These are phyloP conservation scores for Parasitella parasitica DNA, from an alignment of 371 early-diverging fungal species.

Conservation along the genomic window DNA sequence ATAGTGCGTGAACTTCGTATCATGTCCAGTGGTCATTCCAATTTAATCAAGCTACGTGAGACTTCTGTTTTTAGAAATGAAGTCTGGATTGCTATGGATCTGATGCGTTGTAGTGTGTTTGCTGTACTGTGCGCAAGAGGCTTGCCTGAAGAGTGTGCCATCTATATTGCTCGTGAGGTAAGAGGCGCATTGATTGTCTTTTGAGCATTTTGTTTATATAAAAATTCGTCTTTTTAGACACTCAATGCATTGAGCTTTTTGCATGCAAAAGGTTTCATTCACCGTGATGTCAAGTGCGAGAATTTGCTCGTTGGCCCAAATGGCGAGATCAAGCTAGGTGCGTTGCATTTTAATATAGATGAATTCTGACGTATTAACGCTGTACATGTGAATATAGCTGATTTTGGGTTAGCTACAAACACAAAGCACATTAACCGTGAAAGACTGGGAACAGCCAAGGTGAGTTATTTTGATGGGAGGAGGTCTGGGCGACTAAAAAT, in stretches of 20 bases:
- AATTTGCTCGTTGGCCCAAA: slow-evolving; percentile 42
- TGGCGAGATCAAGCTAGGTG: slow-evolving; percentile 48
- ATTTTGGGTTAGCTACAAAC: slow-evolving; percentile 49
- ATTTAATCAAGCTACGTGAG: slow-evolving; percentile 44
- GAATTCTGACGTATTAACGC: not conserved
- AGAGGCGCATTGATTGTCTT: not conserved
- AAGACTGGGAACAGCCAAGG: slow-evolving; percentile 51
- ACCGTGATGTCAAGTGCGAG: slow-evolving; percentile 55
- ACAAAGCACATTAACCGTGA: slow-evolving; percentile 35
- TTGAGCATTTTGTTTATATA: not conserved
- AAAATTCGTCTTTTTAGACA: slow-evolving; percentile 10
- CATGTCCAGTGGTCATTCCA: slow-evolving; percentile 45
- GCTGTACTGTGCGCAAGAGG: slow-evolving; percentile 39
- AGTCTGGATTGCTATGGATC: slow-evolving; percentile 55
- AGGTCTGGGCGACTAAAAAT: not conserved
- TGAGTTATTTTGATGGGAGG: not conserved
- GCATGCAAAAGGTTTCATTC: slow-evolving; percentile 46
- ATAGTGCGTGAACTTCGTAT: slow-evolving; percentile 48
- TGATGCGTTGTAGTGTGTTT: slow-evolving; percentile 51
- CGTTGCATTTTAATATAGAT: not conserved
- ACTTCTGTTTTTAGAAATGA: slow-evolving; percentile 36
- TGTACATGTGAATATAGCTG: too few species aligned
- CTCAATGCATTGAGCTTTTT: slow-evolving; percentile 42
- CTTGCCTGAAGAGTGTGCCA: slow-evolving; percentile 44
- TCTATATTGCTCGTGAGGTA: slow-evolving; percentile 43